A percentile compares a stretch with the other conserved stretches of the same genome.
Evolutionary conservation across 2,329 filamentous ascomycete species (phyloP).

Genomic region (Trichoderma semiorbis): DNA sequence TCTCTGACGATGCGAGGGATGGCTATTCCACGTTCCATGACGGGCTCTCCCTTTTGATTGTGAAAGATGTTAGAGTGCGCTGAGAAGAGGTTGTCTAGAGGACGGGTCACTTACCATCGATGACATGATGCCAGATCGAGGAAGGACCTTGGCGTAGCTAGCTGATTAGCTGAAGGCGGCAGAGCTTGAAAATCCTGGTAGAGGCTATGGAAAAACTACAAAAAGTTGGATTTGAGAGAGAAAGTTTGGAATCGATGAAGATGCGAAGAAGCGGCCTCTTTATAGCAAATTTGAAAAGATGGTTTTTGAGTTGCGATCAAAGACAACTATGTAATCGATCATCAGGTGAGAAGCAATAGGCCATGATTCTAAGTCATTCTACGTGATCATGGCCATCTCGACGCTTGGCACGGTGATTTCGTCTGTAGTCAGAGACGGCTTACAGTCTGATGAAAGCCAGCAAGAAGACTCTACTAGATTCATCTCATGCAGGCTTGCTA

Average conservation of each 20-base stretch:
- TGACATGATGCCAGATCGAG: not conserved
- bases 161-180: not conserved
- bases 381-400: not conserved
- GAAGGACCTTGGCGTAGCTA: not conserved
- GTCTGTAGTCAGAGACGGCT: not conserved
- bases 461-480: not conserved
- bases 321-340: not conserved
- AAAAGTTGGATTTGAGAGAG: not conserved
- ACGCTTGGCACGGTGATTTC: not conserved
- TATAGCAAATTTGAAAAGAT: not conserved
- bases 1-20: conserved; percentile 30
- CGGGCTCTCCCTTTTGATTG: not conserved
- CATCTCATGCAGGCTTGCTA: not conserved
- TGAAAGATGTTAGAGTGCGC: not conserved
- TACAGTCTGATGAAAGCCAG: not conserved
- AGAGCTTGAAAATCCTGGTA: not conserved
- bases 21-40: conserved; percentile 25
- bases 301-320: not conserved
- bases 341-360: not conserved
- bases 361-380: not conserved
- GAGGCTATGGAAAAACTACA: not conserved
- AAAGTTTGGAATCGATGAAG: not conserved
- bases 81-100: not conserved
- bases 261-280: not conserved
- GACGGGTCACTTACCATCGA: not conserved